phyloP scores from a whole-genome alignment of 495 filamentous ascomycete genomes.

The Hyaloscypha variabilis region DNA sequence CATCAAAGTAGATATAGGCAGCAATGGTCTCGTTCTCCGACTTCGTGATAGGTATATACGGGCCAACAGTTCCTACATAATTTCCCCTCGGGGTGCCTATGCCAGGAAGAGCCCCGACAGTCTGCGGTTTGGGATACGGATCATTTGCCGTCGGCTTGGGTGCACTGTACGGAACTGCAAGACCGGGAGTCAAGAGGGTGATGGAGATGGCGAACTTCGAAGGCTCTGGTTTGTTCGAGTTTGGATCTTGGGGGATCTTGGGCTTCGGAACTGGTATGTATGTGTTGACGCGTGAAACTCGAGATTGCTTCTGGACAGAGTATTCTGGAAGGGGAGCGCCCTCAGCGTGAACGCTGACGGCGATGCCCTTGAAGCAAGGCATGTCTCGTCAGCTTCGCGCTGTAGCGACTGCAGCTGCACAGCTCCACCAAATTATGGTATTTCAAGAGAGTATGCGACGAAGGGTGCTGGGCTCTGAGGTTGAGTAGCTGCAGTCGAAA shows the following conservation, averaged over 20 bases:
- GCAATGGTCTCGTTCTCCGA: conserved; percentile 95
- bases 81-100: conserved; percentile 16
- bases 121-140: conserved; percentile 75
- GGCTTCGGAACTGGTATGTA: conserved; percentile 95
- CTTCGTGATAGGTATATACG: conserved; percentile 86
- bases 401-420: conserved; percentile 28
- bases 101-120: conserved; percentile 57
- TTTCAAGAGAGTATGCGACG: conserved; percentile 1
- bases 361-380: conserved; percentile 98
- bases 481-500: not conserved
- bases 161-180: conserved; percentile 86
- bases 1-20: conserved; percentile 99
- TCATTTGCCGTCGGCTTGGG: conserved; percentile 73
- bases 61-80: conserved; percentile 63
- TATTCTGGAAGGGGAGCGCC: conserved; percentile 88
- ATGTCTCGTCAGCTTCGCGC: conserved; percentile 45
- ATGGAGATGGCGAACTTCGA: conserved; percentile 97
- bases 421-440: too few species aligned
- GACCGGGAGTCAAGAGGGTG: conserved; percentile 86
- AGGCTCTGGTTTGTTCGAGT: conserved; percentile 76
- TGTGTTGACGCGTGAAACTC: conserved; percentile 87
- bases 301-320: conserved; percentile 91
- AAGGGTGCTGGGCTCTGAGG: conserved; percentile 14
- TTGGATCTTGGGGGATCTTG: conserved; percentile 67
- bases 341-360: conserved; percentile 93